Base-by-base conservation (phyloP, 1,284 basidiomycete genomes). In the Ganoderma lingzhi region DNA sequence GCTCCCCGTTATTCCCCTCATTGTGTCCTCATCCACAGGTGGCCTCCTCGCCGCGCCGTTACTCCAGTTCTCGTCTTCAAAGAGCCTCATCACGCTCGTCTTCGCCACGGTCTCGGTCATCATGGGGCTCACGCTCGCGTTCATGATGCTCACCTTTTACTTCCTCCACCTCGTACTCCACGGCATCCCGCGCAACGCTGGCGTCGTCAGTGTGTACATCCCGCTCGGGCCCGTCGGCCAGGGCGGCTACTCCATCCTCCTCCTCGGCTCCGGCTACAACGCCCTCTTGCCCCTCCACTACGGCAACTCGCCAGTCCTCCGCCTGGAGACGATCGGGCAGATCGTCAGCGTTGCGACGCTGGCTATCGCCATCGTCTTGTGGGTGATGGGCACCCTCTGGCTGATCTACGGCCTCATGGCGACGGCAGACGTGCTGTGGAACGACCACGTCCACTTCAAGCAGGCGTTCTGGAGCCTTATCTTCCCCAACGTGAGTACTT, bases 21-120 rank as follows among this genome's bases (percentile, higher is more conserved):
- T 92, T 70, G 90, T 92, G 76, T 84, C 85, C 5, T 86, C 89
- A 0, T 85, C 89, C 0, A 82, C 86, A 0, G 91, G 91, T 2
- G 87, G 85, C 6, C 74, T 91, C 68, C 76, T 93, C 15, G 83
- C 87, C 0, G 66, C 77, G 0, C 80, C 85, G 1, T 77, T 90
- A 2, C 71, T 72, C 12, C 64, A 78, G 0, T 77, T 82, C 53
- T 82, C 82, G 19, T 75, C 79, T 0, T 71, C 77, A 0, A 79
- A 85, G 9, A 87, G 89, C 1, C 78, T 85, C 41, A 68, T 87
- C 42, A 90, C 88, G 12, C 77, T 87, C 37, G 78, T 83, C 17
- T 74, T 85, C 62, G 84, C 86, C 1, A 80, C 87, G 59, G 81
- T 83, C 2, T 80, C 88, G 73, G 81, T 90, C 68, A 76, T 85